These are phyloP conservation scores for Xylaria sp. DNA, from an alignment of 2,329 filamentous ascomycete species.

Conservation along the genomic window DNA sequence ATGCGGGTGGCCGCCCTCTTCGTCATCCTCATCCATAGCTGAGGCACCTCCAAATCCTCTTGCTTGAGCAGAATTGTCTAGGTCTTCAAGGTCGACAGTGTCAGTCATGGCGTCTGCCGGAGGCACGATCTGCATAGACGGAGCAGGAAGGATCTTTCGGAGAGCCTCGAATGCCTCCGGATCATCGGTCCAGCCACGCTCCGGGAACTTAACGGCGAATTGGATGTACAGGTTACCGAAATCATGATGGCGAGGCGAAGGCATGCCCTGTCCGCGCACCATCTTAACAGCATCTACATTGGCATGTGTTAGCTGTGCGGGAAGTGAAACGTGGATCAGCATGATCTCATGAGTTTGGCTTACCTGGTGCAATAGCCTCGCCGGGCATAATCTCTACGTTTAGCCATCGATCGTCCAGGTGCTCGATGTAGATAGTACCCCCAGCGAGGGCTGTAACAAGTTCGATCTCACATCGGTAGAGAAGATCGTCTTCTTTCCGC, in stretches of 20 bases:
- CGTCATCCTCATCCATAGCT: conserved; percentile 79
- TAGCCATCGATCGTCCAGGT: conserved; percentile 97
- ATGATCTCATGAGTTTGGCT: conserved; percentile 50
- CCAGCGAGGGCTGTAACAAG: conserved; percentile 94
- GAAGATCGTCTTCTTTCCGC: conserved; percentile 93
- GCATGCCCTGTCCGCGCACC: conserved; percentile 97
- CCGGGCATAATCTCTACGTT: conserved; percentile 92
- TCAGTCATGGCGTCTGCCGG: conserved; percentile 92
- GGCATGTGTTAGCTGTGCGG: conserved; percentile 40
- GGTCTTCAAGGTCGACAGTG: conserved; percentile 85
- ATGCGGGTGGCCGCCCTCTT: conserved; percentile 75
- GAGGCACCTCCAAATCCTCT: conserved; percentile 74
- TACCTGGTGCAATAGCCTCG: conserved; percentile 93
- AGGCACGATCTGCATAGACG: conserved; percentile 70
- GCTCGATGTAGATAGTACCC: conserved; percentile 91
- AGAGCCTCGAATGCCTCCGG: conserved; percentile 80
- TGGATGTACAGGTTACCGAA: conserved; percentile 96
- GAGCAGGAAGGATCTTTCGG: conserved; percentile 84
- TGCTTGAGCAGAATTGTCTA: conserved; percentile 76
- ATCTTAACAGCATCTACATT: conserved; percentile 85
- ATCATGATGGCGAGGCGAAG: conserved; percentile 93
- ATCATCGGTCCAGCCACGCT: conserved; percentile 75
- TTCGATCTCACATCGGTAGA: conserved; percentile 95
- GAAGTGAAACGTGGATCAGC: neutral
- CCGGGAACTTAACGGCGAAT: conserved; percentile 97